These are phyloP conservation scores for Monosporascus sp. DNA, from an alignment of 2,329 filamentous ascomycete species.

Conservation along the genomic window DNA sequence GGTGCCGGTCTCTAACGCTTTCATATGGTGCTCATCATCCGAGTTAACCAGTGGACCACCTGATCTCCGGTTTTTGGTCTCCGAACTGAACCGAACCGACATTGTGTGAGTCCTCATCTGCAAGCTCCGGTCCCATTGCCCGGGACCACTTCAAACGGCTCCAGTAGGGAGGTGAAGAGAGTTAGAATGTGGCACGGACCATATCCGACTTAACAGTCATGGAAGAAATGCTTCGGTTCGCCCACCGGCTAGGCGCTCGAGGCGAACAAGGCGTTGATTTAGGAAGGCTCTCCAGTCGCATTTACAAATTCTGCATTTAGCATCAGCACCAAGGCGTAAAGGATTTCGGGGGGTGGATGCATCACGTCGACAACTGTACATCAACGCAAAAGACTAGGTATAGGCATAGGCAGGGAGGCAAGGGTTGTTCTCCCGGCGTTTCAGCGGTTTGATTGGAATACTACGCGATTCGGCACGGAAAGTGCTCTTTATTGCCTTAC, in stretches of 20 bases:
- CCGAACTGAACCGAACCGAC: too few species aligned
- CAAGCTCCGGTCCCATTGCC: too few species aligned
- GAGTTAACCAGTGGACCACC: too few species aligned
- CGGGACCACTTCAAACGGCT: too few species aligned
- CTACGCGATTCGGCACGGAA: background rate
- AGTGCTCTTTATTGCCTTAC: background rate
- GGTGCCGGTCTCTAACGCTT: background rate
- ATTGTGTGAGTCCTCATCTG: too few species aligned
- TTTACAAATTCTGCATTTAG: slow-evolving; percentile 3
- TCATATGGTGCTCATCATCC: background rate
- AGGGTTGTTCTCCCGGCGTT: background rate
- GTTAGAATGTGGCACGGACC: background rate
- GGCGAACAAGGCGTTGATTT: background rate
- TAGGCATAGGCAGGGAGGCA: background rate
- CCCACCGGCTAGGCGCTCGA: background rate
- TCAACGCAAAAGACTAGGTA: background rate
- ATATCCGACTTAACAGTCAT: background rate
- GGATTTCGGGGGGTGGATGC: background rate
- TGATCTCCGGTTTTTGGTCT: too few species aligned
- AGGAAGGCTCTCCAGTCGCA: slow-evolving; percentile 3
- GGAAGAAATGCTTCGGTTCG: background rate
- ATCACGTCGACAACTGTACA: background rate
- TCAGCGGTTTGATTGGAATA: background rate
- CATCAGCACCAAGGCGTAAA: background rate
- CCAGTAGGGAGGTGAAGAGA: too few species aligned